phyloP scores from a whole-genome alignment of 352 stramenopile genomes.

The Globisporangium nunn region DNA sequence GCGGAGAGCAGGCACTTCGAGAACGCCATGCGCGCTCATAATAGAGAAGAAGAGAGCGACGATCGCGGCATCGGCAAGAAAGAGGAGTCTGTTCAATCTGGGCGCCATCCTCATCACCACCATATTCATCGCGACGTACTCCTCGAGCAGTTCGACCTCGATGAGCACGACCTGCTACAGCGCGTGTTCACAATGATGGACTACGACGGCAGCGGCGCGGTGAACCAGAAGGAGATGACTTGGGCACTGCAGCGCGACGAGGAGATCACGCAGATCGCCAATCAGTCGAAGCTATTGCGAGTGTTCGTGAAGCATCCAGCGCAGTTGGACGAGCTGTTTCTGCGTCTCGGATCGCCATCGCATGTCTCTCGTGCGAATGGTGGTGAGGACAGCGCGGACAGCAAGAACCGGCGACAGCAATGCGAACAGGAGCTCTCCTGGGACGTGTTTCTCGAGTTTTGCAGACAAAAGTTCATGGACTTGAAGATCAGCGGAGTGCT shows the following conservation, averaged over 20 bases:
- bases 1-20: background rate
- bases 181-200: conserved; percentile 63
- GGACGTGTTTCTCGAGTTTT: conserved; percentile 44
- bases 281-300: conserved; percentile 33
- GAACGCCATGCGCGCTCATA: background rate
- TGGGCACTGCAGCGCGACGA: conserved; percentile 60
- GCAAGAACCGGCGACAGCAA: background rate
- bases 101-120: background rate
- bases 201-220: conserved; percentile 46
- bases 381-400: background rate
- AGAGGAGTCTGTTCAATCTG: no score
- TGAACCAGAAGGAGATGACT: conserved; percentile 55
- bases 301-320: conserved; percentile 51
- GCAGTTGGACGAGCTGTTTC: conserved; percentile 23
- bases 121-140: conserved; percentile 3
- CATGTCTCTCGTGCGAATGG: background rate
- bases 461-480: conserved; percentile 33
- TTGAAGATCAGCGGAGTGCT: conserved; percentile 34
- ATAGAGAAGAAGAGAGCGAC: background rate
- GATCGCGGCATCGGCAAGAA: background rate
- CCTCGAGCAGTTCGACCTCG: conserved; percentile 20
- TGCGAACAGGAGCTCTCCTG: conserved; percentile 30
- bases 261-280: conserved; percentile 43
- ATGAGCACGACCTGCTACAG: conserved; percentile 29
- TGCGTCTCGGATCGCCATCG: background rate